Evolutionary conservation across 495 filamentous ascomycete genomes (phyloP).

Genomic region (Ramalina intermedia): DNA sequence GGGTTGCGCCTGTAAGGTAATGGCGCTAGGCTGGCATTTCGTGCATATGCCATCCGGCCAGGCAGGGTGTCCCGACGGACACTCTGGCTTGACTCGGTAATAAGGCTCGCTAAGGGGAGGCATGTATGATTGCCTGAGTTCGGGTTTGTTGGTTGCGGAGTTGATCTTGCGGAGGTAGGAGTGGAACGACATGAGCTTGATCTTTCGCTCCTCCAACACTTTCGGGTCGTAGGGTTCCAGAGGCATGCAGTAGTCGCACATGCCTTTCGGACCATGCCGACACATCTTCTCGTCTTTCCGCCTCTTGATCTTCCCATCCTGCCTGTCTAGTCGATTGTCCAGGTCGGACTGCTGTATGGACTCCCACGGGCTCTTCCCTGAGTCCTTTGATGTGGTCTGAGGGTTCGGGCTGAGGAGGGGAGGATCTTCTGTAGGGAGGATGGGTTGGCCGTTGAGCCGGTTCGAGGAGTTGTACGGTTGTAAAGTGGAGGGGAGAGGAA

Average conservation of each 20-base stretch:
- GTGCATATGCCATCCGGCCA: conserved; percentile 99
- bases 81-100: conserved; percentile 76
- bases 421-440: conserved; percentile 51
- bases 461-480: conserved; percentile 31
- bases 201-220: conserved; percentile 87
- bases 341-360: conserved; percentile 71
- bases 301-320: conserved; percentile 84
- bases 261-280: conserved; percentile 85
- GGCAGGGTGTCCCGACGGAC: conserved; percentile 78
- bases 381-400: conserved; percentile 38
- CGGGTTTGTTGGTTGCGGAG: conserved; percentile 86
- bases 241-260: conserved; percentile 99
- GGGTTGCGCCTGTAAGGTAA: conserved; percentile 82
- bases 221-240: conserved; percentile 82
- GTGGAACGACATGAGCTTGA: conserved; percentile 96
- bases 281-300: conserved; percentile 74
- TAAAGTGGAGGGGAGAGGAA: conserved; percentile 16
- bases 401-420: conserved; percentile 42
- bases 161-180: conserved; percentile 90
- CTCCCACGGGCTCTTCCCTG: conserved; percentile 87
- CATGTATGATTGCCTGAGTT: conserved; percentile 84
- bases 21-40: conserved; percentile 95
- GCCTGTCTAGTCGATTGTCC: conserved; percentile 72
- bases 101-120: conserved; percentile 89
- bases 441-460: conserved; percentile 64